Evolutionary conservation across 352 stramenopile species (phyloP), one percentile per base, ranked within the genome.

Genomic region (Phytopythium ostracodes): DNA sequence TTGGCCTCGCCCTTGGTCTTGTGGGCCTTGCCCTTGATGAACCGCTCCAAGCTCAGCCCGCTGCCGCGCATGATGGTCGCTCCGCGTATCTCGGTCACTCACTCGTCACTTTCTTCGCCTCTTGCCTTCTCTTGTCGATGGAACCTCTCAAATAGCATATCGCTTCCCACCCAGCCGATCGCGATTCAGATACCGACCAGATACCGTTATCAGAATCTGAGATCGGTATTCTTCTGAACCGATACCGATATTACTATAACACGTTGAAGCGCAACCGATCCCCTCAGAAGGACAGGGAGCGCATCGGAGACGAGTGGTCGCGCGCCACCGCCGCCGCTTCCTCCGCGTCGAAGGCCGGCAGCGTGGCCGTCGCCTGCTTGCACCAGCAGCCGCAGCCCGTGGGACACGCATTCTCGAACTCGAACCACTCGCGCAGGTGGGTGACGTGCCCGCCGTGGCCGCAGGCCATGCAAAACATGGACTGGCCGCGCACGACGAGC

Each of bases 331-430:
- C 57, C 40, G 63, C 47, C 29, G 71, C 66, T n/a, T 67, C 52
- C 33, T 71, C 67, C 22, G 65, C 56, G 24, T 69, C 58, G 25
- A 71, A 76, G 2, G 72, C 54, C 36, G 72, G 62, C 31, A 81
- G 66, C 4, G 73, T 87, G 12, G 70, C 77, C 10, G 84, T 90
- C 2, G 81, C 73, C 55, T 91, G 80, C 47, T 92, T 92, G 70
- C 86, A 95, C 86, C 84, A 93, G 67, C 86, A 95, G 22, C 87
- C 84, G 36, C 87, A 95, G 49, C 87, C 87, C 1, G 87, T 95
- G 0, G 87, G 87, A 61, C 87, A 95, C 35, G 75, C 67, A 15
- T 79, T 84, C 62, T 94, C 83, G 8, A 72, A 58, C 25, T 84
- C 77, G 57, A 96, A 96, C 87, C 87, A 96, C 36, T 79, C 78